phyloP scores from a whole-genome alignment of 2,329 filamentous ascomycete genomes.

The Epichloe aotearoae region DNA sequence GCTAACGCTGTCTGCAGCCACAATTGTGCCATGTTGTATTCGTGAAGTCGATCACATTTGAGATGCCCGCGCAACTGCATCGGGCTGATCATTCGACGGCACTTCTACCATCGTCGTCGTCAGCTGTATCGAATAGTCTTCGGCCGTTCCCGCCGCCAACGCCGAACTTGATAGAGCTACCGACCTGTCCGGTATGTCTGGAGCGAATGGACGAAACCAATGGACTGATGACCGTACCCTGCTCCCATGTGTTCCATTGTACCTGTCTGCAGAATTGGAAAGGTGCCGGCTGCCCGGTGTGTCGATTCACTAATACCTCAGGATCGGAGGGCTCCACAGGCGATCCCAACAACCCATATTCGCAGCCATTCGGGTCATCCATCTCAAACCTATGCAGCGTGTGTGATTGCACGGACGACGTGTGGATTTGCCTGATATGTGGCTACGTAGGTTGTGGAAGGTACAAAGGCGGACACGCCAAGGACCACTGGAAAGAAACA shows the following conservation, averaged over 20 bases:
- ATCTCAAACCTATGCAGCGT: conserved; percentile 63
- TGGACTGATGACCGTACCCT: conserved; percentile 86
- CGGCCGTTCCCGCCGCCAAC: conserved; percentile 56
- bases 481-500: conserved; percentile 83
- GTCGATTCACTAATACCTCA: conserved; percentile 60
- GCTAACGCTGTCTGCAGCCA: conserved; percentile 33
- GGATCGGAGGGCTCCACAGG: conserved; percentile 18
- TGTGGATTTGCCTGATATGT: conserved; percentile 94
- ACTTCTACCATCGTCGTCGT: conserved; percentile 20
- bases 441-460: conserved; percentile 86
- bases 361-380: conserved; percentile 43
- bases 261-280: conserved; percentile 94
- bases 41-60: conserved; percentile 81
- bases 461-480: conserved; percentile 88
- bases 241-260: conserved; percentile 96
- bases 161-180: conserved; percentile 75
- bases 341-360: conserved; percentile 35
- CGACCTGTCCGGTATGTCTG: conserved; percentile 90
- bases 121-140: conserved; percentile 29
- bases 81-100: conserved; percentile 49
- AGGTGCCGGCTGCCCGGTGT: conserved; percentile 86
- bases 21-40: conserved; percentile 94
- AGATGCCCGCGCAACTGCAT: conserved; percentile 40
- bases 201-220: conserved; percentile 98
- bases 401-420: conserved; percentile 67